phyloP scores from a whole-genome alignment of 208 protist genomes.

The Porcisia hertigi region DNA sequence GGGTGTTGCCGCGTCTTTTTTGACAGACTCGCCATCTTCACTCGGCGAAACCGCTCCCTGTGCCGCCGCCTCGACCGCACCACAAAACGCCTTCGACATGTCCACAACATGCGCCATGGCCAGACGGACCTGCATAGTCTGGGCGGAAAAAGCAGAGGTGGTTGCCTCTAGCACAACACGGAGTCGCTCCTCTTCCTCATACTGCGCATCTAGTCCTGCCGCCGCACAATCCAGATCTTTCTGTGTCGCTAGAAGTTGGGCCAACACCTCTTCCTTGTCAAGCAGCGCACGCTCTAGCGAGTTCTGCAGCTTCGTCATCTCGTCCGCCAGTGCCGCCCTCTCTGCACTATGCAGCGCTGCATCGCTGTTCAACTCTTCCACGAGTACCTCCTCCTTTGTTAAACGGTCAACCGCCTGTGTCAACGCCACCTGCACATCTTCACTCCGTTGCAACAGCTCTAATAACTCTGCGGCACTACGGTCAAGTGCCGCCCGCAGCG shows the following conservation, averaged over 20 bases:
- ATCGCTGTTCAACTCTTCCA: constrained; percentile 21
- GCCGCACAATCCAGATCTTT: constrained; percentile 19
- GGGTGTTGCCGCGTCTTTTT: background rate
- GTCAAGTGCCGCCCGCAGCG: background rate
- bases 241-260: constrained; percentile 8
- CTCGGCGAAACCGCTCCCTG: background rate
- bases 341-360: constrained; percentile 1
- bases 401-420: constrained; percentile 3
- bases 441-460: constrained; percentile 17
- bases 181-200: constrained; percentile 10
- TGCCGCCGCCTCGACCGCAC: background rate
- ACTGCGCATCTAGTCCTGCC: constrained; percentile 13
- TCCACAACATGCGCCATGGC: constrained; percentile 8
- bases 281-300: background rate
- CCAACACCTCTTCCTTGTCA: constrained; percentile 4
- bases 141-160: constrained; percentile 1
- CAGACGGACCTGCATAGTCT: constrained; percentile 8
- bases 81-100: constrained; percentile 10
- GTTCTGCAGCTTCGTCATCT: constrained; percentile 7
- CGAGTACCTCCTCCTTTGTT: background rate
- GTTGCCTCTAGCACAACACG: constrained; percentile 2
- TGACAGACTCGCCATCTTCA: background rate
- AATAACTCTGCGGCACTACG: background rate
- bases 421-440: constrained; percentile 19
- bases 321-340: background rate